These are phyloP conservation scores for Amanita brunnescens DNA, from an alignment of 768 basidiomycete genomes.

Conservation along the genomic window DNA sequence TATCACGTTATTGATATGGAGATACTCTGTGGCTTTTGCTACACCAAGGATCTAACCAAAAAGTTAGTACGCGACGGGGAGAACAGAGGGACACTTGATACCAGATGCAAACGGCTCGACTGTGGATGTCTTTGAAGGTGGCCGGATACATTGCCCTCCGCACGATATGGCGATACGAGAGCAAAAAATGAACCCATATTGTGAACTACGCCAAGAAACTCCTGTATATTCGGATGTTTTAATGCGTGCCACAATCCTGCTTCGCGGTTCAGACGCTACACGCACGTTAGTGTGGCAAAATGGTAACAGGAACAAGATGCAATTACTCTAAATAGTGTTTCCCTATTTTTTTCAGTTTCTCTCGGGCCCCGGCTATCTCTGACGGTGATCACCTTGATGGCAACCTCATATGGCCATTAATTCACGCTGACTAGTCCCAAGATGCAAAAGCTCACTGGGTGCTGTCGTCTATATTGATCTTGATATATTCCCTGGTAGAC, in stretches of 20 bases:
- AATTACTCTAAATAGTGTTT: conserved; percentile 44
- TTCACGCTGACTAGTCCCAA: neutral
- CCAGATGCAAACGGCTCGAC: neutral
- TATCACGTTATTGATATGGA: conserved; percentile 47
- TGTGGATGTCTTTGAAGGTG: conserved; percentile 28
- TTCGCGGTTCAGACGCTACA: conserved; percentile 48
- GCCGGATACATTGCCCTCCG: conserved; percentile 44
- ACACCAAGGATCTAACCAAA: conserved; percentile 22
- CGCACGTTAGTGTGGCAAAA: neutral
- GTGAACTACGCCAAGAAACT: conserved; percentile 47
- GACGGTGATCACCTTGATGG: conserved; percentile 49
- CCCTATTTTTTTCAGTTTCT: conserved; percentile 36
- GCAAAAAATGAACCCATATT: conserved; percentile 37
- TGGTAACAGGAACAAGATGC: neutral
- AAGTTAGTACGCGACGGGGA: conserved; percentile 19
- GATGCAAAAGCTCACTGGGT: conserved; percentile 19
- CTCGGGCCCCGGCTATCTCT: no score
- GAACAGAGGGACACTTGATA: neutral
- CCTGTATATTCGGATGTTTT: conserved; percentile 47
- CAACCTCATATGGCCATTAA: conserved; percentile 30
- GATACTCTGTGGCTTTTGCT: conserved; percentile 47
- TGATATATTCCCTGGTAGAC: conserved; percentile 54
- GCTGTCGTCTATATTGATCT: conserved; percentile 32
- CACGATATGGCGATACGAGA: conserved; percentile 61
- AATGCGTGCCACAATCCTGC: conserved; percentile 50